These are phyloP conservation scores for Aspergillus japonicus DNA, from an alignment of 2,329 filamentous ascomycete species.

Conservation along the genomic window DNA sequence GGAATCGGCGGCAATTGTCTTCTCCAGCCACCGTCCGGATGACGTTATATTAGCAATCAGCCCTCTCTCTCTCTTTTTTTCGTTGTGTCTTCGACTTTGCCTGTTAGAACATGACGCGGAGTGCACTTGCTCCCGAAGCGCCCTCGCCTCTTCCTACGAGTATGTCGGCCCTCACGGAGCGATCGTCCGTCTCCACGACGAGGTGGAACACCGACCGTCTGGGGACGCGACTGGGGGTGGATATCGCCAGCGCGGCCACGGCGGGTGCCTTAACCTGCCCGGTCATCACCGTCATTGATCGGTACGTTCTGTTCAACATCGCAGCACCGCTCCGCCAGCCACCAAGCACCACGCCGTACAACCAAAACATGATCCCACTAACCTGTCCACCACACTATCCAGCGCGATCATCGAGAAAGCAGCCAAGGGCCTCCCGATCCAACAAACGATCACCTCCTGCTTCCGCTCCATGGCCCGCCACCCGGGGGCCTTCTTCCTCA, in stretches of 20 bases:
- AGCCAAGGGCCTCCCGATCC: constrained; percentile 45
- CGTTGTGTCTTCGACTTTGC: too few relatives aligned
- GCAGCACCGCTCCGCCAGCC: too few relatives aligned
- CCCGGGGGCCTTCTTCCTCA: constrained; percentile 45
- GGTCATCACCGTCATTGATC: constrained; percentile 82
- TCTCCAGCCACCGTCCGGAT: constrained; percentile 1
- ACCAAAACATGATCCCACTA: too few relatives aligned
- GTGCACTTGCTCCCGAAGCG: constrained; percentile 29
- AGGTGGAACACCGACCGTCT: constrained; percentile 77
- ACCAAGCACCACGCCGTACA: too few relatives aligned
- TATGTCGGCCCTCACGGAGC: constrained; percentile 25
- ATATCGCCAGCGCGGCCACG: constrained; percentile 66
- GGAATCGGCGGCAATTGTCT: not conserved
- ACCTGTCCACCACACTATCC: not conserved
- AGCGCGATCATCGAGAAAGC: constrained; percentile 54
- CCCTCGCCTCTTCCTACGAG: constrained; percentile 12
- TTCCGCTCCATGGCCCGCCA: constrained; percentile 40
- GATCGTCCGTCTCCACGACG: constrained; percentile 10
- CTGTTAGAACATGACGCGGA: constrained; percentile 29
- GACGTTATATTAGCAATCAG: constrained; percentile 4
- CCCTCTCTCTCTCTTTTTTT: constrained; percentile 1
- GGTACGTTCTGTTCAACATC: constrained; percentile 49
- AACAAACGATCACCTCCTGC: constrained; percentile 41
- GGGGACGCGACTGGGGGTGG: constrained; percentile 63
- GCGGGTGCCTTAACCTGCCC: constrained; percentile 78